phyloP scores from a whole-genome alignment of 495 filamentous ascomycete species.

The Aspergillus leporis region DNA sequence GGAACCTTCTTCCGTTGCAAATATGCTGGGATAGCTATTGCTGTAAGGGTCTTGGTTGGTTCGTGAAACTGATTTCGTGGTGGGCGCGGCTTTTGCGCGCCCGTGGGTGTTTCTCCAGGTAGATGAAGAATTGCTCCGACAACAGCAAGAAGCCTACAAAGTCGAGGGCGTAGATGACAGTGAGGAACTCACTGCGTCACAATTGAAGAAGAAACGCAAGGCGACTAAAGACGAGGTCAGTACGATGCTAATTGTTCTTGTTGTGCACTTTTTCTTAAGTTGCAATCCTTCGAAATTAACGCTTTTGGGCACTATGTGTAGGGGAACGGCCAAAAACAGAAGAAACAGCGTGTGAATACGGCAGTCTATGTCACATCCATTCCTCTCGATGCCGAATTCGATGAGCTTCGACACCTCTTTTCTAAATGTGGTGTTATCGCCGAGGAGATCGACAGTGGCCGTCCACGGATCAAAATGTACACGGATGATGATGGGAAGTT shows the following conservation, averaged over 20 bases:
- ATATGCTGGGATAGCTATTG: slow-evolving; percentile 16
- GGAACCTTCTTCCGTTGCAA: slow-evolving; percentile 15
- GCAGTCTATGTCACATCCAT: slow-evolving; percentile 89
- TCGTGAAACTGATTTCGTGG: slow-evolving; percentile 38
- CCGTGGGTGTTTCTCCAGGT: slow-evolving; percentile 47
- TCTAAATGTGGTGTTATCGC: slow-evolving; percentile 89
- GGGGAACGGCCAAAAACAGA: slow-evolving; percentile 51
- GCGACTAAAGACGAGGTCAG: slow-evolving; percentile 61
- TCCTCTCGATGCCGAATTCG: slow-evolving; percentile 70
- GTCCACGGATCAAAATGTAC: slow-evolving; percentile 92
- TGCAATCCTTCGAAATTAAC: slow-evolving; percentile 21
- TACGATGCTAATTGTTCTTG: slow-evolving; percentile 7
- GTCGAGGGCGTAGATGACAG: slow-evolving; percentile 66
- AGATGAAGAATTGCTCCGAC: slow-evolving; percentile 76
- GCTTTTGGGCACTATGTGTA: slow-evolving; percentile 11
- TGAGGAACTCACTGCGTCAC: slow-evolving; percentile 50
- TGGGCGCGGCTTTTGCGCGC: slow-evolving; percentile 30
- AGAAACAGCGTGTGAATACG: slow-evolving; percentile 74
- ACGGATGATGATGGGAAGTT: slow-evolving; percentile 75
- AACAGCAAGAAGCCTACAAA: slow-evolving; percentile 76
- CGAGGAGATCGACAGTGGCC: slow-evolving; percentile 83
- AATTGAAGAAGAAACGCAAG: slow-evolving; percentile 73
- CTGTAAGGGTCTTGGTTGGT: slow-evolving; percentile 26
- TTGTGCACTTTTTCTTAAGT: slow-evolving; percentile 1
- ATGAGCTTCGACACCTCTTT: slow-evolving; percentile 83